phyloP scores from a whole-genome alignment of 805 yeast species.

The Monosporozyma solicola region DNA sequence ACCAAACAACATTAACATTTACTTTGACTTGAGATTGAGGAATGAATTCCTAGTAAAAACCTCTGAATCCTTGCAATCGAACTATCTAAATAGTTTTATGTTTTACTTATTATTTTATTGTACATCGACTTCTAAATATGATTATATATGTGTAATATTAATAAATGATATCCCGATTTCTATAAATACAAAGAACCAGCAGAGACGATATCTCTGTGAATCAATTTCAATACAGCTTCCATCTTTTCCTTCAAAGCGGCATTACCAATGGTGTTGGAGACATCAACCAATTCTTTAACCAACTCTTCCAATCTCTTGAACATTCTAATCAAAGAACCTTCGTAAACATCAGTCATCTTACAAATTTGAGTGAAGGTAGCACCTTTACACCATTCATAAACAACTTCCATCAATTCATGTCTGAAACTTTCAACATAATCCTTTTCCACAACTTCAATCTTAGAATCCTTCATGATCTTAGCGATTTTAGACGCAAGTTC shows the following conservation, averaged over 20 bases:
- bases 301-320: slow-evolving; percentile 92
- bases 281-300: slow-evolving; percentile 79
- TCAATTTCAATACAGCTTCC: slow-evolving; percentile 74
- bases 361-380: slow-evolving; percentile 94
- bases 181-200: slow-evolving; percentile 83
- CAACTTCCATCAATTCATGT: slow-evolving; percentile 94
- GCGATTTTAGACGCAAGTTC: slow-evolving; percentile 91
- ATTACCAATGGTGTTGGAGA: slow-evolving; percentile 93
- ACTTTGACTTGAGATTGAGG: not conserved
- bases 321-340: slow-evolving; percentile 91
- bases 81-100: not conserved
- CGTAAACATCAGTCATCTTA: slow-evolving; percentile 97
- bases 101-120: not conserved
- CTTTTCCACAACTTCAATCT: slow-evolving; percentile 81
- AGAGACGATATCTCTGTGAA: slow-evolving; percentile 92
- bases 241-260: slow-evolving; percentile 76
- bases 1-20: not conserved
- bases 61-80: not conserved
- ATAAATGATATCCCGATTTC: not conserved
- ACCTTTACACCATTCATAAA: slow-evolving; percentile 93
- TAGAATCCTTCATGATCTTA: slow-evolving; percentile 78
- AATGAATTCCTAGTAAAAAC: not conserved
- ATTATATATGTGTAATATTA: not conserved
- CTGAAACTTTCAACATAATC: slow-evolving; percentile 89
- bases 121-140: not conserved